Evolutionary conservation across 2,329 filamentous ascomycete genomes (phyloP).

Genomic region (Paraphoma chrysanthemicola): DNA sequence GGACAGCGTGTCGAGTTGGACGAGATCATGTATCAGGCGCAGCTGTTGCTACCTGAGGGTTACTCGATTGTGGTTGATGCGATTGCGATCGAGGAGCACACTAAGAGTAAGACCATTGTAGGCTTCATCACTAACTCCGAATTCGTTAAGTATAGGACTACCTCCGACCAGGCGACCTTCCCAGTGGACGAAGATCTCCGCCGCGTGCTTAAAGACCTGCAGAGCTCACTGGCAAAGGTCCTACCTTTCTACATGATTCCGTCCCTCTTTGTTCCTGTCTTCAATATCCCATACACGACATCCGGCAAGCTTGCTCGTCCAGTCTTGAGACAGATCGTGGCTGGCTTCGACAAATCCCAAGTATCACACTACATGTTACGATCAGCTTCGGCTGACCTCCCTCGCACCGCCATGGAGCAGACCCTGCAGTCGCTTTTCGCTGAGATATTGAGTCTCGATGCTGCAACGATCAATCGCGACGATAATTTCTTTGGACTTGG

Average conservation of each 20-base stretch:
- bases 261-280: constrained; percentile 47
- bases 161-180: constrained; percentile 7
- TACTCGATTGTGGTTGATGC: constrained; percentile 13
- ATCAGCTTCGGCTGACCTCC: constrained; percentile 10
- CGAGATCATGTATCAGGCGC: constrained; percentile 33
- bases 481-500: constrained; percentile 20
- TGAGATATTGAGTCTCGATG: not conserved
- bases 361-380: constrained; percentile 20
- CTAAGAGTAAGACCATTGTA: constrained; percentile 17
- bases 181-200: constrained; percentile 14
- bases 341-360: constrained; percentile 9
- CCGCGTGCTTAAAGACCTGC: constrained; percentile 9
- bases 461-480: constrained; percentile 8
- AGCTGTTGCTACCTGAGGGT: constrained; percentile 12
- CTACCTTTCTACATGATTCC: constrained; percentile 51
- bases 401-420: constrained; percentile 11
- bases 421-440: constrained; percentile 12
- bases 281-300: constrained; percentile 43
- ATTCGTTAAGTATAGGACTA: constrained; percentile 8
- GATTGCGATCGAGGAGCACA: constrained; percentile 17
- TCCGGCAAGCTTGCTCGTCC: constrained; percentile 40
- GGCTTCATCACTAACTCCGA: constrained; percentile 15
- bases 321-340: constrained; percentile 11
- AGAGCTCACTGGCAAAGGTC: constrained; percentile 17
- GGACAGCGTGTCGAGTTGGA: constrained; percentile 51